phyloP scores from a whole-genome alignment of 2,329 filamentous ascomycete species.

The Fusarium sterilihyphosum region DNA sequence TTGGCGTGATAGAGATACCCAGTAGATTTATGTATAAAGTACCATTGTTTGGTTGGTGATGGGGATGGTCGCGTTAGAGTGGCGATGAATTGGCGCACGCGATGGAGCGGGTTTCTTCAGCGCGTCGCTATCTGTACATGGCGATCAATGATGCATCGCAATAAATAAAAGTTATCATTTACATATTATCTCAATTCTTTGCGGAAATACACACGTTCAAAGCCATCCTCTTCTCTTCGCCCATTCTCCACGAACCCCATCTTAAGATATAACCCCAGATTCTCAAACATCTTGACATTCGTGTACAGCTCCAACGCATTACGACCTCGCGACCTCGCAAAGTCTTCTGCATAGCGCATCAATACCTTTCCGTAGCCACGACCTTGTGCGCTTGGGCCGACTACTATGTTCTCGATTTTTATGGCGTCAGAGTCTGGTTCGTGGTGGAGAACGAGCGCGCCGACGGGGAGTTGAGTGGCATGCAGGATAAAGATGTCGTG shows the following conservation, averaged over 20 bases:
- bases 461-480: conserved; percentile 32
- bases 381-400: conserved; percentile 46
- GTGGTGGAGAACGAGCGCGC: conserved; percentile 43
- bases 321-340: conserved; percentile 37
- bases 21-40: no score
- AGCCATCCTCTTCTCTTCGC: conserved; percentile 45
- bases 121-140: not conserved
- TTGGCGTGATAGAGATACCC: not conserved
- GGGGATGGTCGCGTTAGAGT: not conserved
- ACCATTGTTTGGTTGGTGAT: not conserved
- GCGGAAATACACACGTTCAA: conserved; percentile 49
- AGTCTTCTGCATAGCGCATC: conserved; percentile 45
- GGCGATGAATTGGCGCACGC: not conserved
- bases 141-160: not conserved
- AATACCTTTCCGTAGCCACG: conserved; percentile 46
- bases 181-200: conserved; percentile 45
- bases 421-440: conserved; percentile 26
- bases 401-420: conserved; percentile 43
- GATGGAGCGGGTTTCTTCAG: not conserved
- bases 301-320: conserved; percentile 46
- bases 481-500: conserved; percentile 40
- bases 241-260: conserved; percentile 49
- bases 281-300: conserved; percentile 50
- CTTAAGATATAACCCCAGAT: conserved; percentile 41
- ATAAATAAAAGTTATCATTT: not conserved